Evolutionary conservation across 164 flowering plant genomes (phyloP).

Genomic region (Stephania cephalantha): DNA sequence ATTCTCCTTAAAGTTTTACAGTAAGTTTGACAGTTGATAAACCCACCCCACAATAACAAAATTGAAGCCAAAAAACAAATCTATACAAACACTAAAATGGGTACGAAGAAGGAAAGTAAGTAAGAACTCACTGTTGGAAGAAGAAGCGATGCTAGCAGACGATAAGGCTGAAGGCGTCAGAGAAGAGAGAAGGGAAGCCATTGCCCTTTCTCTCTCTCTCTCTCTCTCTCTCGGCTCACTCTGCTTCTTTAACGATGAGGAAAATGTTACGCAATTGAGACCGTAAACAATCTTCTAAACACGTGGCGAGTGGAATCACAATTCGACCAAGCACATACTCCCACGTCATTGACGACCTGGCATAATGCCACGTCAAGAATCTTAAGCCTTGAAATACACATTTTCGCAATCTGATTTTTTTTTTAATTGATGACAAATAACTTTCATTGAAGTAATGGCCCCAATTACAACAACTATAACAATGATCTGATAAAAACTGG

Average conservation of each 20-base stretch:
- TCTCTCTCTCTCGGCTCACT: not conserved
- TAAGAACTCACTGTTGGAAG: conserved; percentile 4
- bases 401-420: no score
- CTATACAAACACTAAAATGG: not conserved
- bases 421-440: no score
- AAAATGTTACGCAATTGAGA: not conserved
- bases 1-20: not conserved
- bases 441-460: no score
- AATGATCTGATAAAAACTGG: no score
- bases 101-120: not conserved
- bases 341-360: not conserved
- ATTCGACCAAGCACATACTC: not conserved
- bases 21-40: not conserved
- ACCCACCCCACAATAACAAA: not conserved
- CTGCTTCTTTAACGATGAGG: not conserved
- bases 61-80: not conserved
- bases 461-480: no score
- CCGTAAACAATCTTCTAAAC: not conserved
- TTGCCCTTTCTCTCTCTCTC: conserved; percentile 2
- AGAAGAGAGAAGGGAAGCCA: conserved; percentile 17
- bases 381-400: no score
- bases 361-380: not conserved
- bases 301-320: not conserved
- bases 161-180: conserved; percentile 6
- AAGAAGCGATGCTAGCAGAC: not conserved